Evolutionary conservation across 768 basidiomycete species (phyloP), one percentile per base, ranked within the genome.

Genomic region (Auriculariales sp.): DNA sequence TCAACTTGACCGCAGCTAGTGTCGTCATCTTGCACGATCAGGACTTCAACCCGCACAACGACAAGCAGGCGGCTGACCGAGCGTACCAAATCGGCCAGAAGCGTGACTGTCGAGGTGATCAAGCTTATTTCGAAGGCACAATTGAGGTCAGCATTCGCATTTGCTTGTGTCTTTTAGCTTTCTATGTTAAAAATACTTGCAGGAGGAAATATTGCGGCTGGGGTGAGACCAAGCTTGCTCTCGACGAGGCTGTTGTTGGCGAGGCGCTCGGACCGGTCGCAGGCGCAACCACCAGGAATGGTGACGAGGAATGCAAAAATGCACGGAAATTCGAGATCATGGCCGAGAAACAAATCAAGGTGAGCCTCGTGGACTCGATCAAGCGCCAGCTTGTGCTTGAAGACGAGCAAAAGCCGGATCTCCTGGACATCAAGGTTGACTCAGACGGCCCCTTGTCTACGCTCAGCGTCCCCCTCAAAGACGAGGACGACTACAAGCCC

Each of bases 221-320:
- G 93, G n/a, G 90, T 7, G 72, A 84, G 64, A 92, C 89, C 29
- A 97, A 97, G 66, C 69, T 97, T 49, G 84, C 83, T 14, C 69
- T 97, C 11, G 94, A 97, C 60, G 88, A 92, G 61, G 92, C 92
- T 3, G 93, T 98, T 28, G 91, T 92, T n/a, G 91, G 91, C 7
- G 81, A 63, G 22, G 19, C 39, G 22, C 39, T 44, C 39, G 39
- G 39, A 9, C 22, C 39, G 2, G 22, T 10, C 15, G 39, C 39
- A 9, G 39, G 71, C 30, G 65, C 77, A 36, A 68, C 69, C 7
- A 81, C 82, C 28, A 73, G 68, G 17, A 75, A 75, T 32, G 53
- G 44, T 14, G 71, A 71, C 11, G 70, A 70, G 44, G 81, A 80
- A 52, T 77, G 73, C 49, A 75, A 78, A 57, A 71, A 63, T 51